These are phyloP conservation scores for Tranzscheliella williamsii DNA, from an alignment of 1,284 basidiomycete species.

Conservation along the genomic window DNA sequence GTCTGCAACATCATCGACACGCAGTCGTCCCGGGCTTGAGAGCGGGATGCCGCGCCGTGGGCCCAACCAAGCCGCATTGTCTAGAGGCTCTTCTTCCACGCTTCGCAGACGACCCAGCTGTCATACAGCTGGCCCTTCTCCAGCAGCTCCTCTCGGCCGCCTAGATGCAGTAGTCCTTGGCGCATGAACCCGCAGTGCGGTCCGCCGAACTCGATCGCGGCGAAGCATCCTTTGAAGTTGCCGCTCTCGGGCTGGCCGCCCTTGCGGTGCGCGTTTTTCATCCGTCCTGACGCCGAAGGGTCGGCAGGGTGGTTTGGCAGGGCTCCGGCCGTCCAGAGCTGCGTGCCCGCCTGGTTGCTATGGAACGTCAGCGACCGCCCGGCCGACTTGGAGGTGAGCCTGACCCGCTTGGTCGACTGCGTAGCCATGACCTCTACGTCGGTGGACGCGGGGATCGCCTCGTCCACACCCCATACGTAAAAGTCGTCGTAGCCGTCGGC, in stretches of 20 bases:
- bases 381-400: slow-evolving; percentile 24
- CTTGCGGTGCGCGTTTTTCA: slow-evolving; percentile 38
- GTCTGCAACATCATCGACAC: too few relatives aligned
- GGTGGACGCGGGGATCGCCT: slow-evolving; percentile 14
- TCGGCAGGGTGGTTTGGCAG: slow-evolving; percentile 33
- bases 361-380: slow-evolving; percentile 37
- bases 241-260: slow-evolving; percentile 18
- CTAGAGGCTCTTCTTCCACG: slow-evolving; percentile 21
- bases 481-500: slow-evolving; percentile 51
- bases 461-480: slow-evolving; percentile 46
- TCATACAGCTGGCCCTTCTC: slow-evolving; percentile 41
- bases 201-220: slow-evolving; percentile 52
- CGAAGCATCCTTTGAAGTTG: slow-evolving; percentile 33
- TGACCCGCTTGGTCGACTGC: slow-evolving; percentile 22
- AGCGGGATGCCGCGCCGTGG: too few relatives aligned
- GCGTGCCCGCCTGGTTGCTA: slow-evolving; percentile 51
- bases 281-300: slow-evolving; percentile 11
- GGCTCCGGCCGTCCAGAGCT: slow-evolving; percentile 47
- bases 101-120: slow-evolving; percentile 43
- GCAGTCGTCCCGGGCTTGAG: too few relatives aligned
- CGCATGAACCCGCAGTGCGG: slow-evolving; percentile 53
- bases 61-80: too few relatives aligned
- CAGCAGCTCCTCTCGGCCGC: slow-evolving; percentile 42
- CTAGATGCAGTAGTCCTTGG: slow-evolving; percentile 19
- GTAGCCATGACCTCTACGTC: slow-evolving; percentile 19